Conservation (phyloP, 192 early-diverging fungal species). For the Coemansia sp. region DNA sequence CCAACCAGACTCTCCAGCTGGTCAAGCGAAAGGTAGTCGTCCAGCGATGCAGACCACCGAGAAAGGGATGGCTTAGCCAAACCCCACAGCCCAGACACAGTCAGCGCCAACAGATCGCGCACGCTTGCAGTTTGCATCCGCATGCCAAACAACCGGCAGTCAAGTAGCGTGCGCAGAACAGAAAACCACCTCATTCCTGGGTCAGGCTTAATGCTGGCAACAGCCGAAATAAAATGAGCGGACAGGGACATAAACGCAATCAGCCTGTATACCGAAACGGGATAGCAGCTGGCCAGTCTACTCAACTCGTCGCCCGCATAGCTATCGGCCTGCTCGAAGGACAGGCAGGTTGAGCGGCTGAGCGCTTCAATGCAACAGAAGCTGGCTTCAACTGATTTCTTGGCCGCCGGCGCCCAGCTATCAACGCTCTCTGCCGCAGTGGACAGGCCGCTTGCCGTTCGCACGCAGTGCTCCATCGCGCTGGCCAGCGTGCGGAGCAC, state of each 20-base stretch:
- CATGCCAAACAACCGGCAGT: constrained; percentile 25
- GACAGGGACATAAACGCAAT: constrained; percentile 10
- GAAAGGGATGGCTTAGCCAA: constrained; percentile 33
- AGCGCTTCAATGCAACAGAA: constrained; percentile 3
- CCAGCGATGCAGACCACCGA: constrained; percentile 38
- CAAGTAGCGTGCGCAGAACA: constrained; percentile 15
- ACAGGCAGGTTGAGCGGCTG: background rate
- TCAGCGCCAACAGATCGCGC: constrained; percentile 10
- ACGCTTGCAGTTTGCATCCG: constrained; percentile 12
- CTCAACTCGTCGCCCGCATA: background rate
- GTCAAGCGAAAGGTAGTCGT: constrained; percentile 38
- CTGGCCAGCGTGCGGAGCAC: background rate
- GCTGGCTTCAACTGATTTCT: background rate
- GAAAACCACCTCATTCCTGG: constrained; percentile 21
- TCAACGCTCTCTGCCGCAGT: background rate
- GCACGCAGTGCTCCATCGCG: constrained; percentile 11
- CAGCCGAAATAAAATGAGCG: background rate
- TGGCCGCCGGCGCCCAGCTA: background rate
- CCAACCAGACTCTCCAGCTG: constrained; percentile 43
- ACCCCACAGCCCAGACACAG: constrained; percentile 23
- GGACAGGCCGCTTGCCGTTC: background rate
- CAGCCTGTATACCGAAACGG: constrained; percentile 14
- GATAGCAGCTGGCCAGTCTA: background rate
- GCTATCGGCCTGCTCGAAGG: constrained; percentile 17
- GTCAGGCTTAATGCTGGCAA: background rate